Base-by-base conservation (phyloP, 164 flowering plant species). In the Amborella trichopoda region DNA sequence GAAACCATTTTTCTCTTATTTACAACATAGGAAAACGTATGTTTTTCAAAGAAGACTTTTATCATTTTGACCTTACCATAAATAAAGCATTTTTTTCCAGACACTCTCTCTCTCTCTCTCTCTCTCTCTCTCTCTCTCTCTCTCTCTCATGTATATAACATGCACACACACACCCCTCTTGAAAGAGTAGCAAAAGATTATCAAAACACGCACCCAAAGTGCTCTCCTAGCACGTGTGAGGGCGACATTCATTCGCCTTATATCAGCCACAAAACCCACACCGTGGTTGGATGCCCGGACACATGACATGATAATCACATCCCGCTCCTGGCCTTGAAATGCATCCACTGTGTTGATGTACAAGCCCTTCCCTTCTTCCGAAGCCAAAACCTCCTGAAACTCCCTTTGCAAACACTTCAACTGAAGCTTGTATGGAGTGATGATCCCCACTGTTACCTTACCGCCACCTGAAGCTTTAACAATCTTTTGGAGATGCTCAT, bases 311-410 rank as follows among this genome's bases (percentile, higher is more conserved):
- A 91, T 91, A 44, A 91, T 83, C 34, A 86, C 90, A 76, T 83
- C 98, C 25, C 96, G 82, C 44, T 91, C 98, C 51, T 91, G 98
- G n/a, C 98, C 98, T 60, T 91, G 98, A 55, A 91, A 91, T 52
- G 98, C 98, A 69, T 91, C 98, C 26, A 91, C 98, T 20, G 98
- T 91, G 53, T 91, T 91, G 16, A 91, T 86, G 45, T 91, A 91
- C 5, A 87, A 49, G 23, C 87, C 96, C 50, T 77, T 80, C 30
- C 96, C 94, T 66, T 87, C 96, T 56, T 87, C 96, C 3, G 96
- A 82, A 48, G 66, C 75, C 28, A 86, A 34, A 17, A 86, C 73
- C 53, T 71, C 79, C 42, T 74, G 80, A 70, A 91, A 91, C 68
- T 91, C 95, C 20, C 81, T 73, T 40, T 74, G 85, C 24, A 91